A percentile compares a stretch with the other conserved stretches of the same genome.
phyloP scores from a whole-genome alignment of 2,329 filamentous ascomycete genomes.

The Tolypocladium paradoxum region DNA sequence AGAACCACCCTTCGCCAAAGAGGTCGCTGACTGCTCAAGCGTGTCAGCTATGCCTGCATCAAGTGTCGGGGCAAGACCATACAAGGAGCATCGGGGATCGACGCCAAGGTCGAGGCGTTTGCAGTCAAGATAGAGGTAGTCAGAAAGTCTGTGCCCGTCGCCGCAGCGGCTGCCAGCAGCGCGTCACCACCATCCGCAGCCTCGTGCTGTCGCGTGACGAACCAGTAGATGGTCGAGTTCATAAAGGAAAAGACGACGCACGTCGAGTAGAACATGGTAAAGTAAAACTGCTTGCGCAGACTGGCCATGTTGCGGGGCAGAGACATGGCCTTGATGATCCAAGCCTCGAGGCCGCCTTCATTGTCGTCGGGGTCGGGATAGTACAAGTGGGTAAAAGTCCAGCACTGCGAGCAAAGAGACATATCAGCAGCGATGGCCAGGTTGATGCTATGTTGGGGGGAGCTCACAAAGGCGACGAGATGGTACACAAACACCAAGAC shows the following conservation, averaged over 20 bases:
- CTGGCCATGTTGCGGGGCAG: conserved; percentile 30
- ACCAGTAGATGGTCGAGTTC: conserved; percentile 41
- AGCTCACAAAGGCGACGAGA: conserved; percentile 33
- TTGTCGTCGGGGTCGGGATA: conserved; percentile 29
- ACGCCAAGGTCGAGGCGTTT: neutral
- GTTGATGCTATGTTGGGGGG: neutral
- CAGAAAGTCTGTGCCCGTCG: neutral
- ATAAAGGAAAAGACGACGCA: conserved; percentile 36
- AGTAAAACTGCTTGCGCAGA: conserved; percentile 33
- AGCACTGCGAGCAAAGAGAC: conserved; percentile 23
- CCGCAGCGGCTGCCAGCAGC: neutral
- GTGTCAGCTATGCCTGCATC: conserved; percentile 7
- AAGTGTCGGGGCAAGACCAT: neutral
- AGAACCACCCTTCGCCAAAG: conserved; percentile 37
- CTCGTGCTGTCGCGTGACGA: conserved; percentile 23
- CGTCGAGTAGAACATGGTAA: conserved; percentile 39
- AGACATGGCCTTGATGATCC: conserved; percentile 29
- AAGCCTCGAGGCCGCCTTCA: conserved; percentile 23
- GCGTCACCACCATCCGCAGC: conserved; percentile 3
- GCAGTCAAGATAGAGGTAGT: neutral
- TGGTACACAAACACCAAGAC: conserved; percentile 34
- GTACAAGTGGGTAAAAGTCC: conserved; percentile 42
- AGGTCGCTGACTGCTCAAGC: conserved; percentile 31
- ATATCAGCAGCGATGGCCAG: neutral
- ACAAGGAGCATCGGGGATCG: conserved; percentile 13